Percentiles rank a stretch among this genome's conserved stretches.
Conservation (phyloP, 768 basidiomycete genomes). For the Naganishia friedmannii region DNA sequence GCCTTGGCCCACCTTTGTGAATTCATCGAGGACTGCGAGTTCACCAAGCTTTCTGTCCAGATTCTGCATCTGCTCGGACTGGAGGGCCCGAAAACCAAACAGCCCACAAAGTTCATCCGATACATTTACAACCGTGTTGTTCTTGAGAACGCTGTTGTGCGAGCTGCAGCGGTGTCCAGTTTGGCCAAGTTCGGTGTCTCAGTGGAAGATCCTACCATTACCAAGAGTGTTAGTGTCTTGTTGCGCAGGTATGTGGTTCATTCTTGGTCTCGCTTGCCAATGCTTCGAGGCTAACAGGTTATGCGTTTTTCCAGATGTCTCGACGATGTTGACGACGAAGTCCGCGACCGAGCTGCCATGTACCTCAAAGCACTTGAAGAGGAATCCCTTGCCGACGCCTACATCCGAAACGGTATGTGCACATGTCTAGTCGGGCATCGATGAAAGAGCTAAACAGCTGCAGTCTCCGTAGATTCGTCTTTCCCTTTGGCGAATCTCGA, state of each 20-base stretch:
- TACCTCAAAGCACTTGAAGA: conserved; percentile 82
- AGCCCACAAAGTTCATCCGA: conserved; percentile 96
- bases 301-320: conserved; percentile 64
- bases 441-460: not conserved
- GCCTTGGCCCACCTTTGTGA: conserved; percentile 97
- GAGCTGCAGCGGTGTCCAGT: conserved; percentile 91
- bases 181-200: conserved; percentile 96
- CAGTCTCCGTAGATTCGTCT: conserved; percentile 68
- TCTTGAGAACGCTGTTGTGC: conserved; percentile 93
- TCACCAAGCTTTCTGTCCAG: conserved; percentile 95
- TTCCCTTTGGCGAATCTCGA: conserved; percentile 88
- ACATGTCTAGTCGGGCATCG: not conserved
- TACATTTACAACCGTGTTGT: conserved; percentile 99
- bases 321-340: conserved; percentile 98
- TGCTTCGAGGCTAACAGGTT: conserved; percentile 26
- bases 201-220: conserved; percentile 70
- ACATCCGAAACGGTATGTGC: conserved; percentile 81
- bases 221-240: conserved; percentile 81
- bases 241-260: conserved; percentile 65
- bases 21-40: conserved; percentile 99
- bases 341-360: conserved; percentile 92
- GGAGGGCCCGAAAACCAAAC: conserved; percentile 92
- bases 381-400: conserved; percentile 73
- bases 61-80: conserved; percentile 91
- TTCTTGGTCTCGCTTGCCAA: not conserved